Conservation (phyloP, 768 basidiomycete genomes). For the Mycena floridula region DNA sequence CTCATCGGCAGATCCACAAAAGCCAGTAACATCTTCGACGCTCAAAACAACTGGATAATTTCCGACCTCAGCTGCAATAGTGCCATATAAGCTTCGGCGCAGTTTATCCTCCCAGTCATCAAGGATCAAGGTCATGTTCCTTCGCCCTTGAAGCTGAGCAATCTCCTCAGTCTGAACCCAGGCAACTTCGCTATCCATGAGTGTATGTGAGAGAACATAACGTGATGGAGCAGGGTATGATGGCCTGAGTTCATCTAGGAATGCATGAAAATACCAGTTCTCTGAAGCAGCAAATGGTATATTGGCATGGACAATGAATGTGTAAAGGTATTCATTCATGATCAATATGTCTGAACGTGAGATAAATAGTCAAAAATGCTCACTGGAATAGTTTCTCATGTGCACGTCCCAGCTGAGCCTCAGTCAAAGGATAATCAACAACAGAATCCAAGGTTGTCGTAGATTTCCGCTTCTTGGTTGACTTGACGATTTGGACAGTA, state of each 20-base stretch:
- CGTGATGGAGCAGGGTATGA: slow-evolving; percentile 15
- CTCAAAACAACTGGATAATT: slow-evolving; percentile 16
- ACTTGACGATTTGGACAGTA: no score
- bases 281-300: slow-evolving; percentile 14
- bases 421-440: background rate
- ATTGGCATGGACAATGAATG: slow-evolving; percentile 17
- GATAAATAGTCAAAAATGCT: no score
- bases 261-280: slow-evolving; percentile 16
- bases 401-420: background rate
- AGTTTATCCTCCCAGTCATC: slow-evolving; percentile 27
- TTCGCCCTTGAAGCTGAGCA: slow-evolving; percentile 6
- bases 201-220: slow-evolving; percentile 18
- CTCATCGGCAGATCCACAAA: slow-evolving; percentile 16
- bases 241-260: slow-evolving; percentile 17
- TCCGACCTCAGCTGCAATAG: slow-evolving; percentile 16
- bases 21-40: slow-evolving; percentile 17
- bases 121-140: slow-evolving; percentile 18
- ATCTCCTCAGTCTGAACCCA: slow-evolving; percentile 14
- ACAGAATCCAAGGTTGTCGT: no score
- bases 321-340: background rate
- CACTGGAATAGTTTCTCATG: background rate
- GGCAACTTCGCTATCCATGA: slow-evolving; percentile 17
- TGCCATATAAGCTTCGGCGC: slow-evolving; percentile 19
- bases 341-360: no score
- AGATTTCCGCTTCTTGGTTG: background rate